Evolutionary conservation across 441 rosid species (phyloP), one percentile per base, ranked within the genome.

Genomic region (Bocquillonia castaneifolia): DNA sequence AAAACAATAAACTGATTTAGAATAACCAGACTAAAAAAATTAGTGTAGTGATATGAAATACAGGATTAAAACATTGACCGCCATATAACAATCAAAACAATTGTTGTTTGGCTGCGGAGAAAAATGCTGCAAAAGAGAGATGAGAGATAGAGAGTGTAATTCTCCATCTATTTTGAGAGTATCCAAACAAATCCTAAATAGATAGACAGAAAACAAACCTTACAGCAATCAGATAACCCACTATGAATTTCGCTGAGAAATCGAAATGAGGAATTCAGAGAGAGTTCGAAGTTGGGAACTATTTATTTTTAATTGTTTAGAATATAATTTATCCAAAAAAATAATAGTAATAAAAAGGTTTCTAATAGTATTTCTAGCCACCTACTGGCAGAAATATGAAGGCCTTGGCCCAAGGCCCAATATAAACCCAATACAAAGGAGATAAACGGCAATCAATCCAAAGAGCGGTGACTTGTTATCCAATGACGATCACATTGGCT

Each of bases 401-500:
- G n/a, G n/a, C n/a, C n/a, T n/a, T 26, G 1, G 44, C 12, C 29
- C 26, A 5, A 64, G 9, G 1, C 55, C 1, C 6, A 51, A n/a
- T 13, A 31, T 44, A 63, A n/a, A n/a, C n/a, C n/a, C 28, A 63
- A 63, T 36, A 25, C 50, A 15, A 17, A 45, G 14, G 14, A 10
- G 5, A 45, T 1, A 45, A 15, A 0, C 14, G 15, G 22, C 0
- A 5, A 17, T 7, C 22, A 14, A 29, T 3, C 32, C 31, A 22
- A 55, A 40, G 10, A 36, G 39, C 9, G 29, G n/a, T n/a, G n/a
- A n/a, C n/a, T n/a, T 51, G 52, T 26, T 32, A 45, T 45, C 63
- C 63, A 76, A 85, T 86, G 86, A 78, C 74, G 31, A 31, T 74
- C 71, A 26, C 72, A 34, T 69, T 66, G 52, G 53, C 79, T 59